Evolutionary conservation across 768 basidiomycete genomes (phyloP).

Genomic region (Phaeolepiota aurea): DNA sequence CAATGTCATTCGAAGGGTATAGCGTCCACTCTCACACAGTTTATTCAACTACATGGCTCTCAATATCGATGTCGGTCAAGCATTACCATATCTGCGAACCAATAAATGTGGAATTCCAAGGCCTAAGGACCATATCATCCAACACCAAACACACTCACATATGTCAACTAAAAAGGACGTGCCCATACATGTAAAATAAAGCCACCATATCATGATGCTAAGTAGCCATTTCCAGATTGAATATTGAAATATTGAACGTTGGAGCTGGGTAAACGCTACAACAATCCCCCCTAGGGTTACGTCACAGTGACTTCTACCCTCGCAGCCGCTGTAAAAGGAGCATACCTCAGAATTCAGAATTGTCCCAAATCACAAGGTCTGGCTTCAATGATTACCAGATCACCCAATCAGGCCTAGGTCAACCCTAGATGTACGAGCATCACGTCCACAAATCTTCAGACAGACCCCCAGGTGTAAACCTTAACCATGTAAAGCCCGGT

Average conservation of each 20-base stretch:
- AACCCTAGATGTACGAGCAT: too few species aligned
- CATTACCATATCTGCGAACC: too few species aligned
- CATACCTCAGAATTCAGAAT: not conserved
- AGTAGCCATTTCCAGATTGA: not conserved
- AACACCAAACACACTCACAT: too few species aligned
- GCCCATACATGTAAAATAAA: too few species aligned
- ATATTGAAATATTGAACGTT: not conserved
- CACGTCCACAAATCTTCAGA: constrained; percentile 41
- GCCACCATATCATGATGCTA: not conserved
- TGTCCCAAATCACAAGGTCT: too few species aligned
- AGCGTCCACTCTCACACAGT: not conserved
- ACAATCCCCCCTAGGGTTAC: not conserved
- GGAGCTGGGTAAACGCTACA: not conserved
- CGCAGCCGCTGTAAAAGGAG: not conserved
- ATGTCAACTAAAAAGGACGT: too few species aligned
- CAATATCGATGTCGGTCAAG: too few species aligned
- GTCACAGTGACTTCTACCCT: not conserved
- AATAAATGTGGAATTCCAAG: too few species aligned
- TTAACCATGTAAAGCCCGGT: constrained; percentile 17
- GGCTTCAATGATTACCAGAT: not conserved
- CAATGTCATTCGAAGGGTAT: not conserved
- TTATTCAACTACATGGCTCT: too few species aligned
- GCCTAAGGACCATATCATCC: too few species aligned
- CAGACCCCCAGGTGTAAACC: constrained; percentile 39
- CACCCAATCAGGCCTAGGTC: constrained; percentile 2